phyloP scores from a whole-genome alignment of 169 alveolate species.

The Cryptosporidium xiaoi region DNA sequence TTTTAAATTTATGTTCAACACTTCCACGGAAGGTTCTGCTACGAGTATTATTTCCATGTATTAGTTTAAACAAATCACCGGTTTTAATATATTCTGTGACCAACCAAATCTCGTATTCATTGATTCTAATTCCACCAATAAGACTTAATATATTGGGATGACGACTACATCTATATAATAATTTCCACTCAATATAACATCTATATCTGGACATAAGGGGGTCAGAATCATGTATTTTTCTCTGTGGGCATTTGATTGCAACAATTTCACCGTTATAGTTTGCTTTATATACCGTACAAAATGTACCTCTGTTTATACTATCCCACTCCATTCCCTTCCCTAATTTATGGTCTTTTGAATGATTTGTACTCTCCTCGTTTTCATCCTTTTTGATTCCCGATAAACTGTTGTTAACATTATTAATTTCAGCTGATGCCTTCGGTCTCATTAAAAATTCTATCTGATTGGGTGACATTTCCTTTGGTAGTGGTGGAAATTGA shows the following conservation, averaged over 20 bases:
- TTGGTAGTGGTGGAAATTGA: conserved; percentile 73
- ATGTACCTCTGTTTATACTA: conserved; percentile 64
- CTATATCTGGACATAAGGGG: conserved; percentile 75
- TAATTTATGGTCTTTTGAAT: conserved; percentile 7
- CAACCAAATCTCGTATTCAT: conserved; percentile 73
- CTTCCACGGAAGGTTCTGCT: conserved; percentile 25
- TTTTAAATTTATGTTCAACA: conserved; percentile 32
- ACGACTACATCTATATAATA: conserved; percentile 40
- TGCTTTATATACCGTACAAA: conserved; percentile 70
- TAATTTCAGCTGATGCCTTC: background rate
- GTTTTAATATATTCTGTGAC: conserved; percentile 72
- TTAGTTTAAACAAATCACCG: conserved; percentile 69
- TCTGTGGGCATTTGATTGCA: conserved; percentile 76
- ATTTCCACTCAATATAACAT: conserved; percentile 75
- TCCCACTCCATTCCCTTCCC: conserved; percentile 64
- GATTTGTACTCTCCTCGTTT: background rate
- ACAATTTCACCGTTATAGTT: conserved; percentile 76
- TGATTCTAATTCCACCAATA: conserved; percentile 70
- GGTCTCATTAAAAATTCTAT: conserved; percentile 51
- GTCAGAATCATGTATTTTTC: conserved; percentile 65
- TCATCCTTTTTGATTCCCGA: background rate
- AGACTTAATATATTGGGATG: conserved; percentile 72
- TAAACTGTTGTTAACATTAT: background rate
- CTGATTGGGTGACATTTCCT: conserved; percentile 32
- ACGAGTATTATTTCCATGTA: conserved; percentile 40